Percentiles rank a stretch among this genome's conserved stretches.
These are phyloP conservation scores for Dendrothele bispora DNA, from an alignment of 768 basidiomycete genomes.

Conservation along the genomic window DNA sequence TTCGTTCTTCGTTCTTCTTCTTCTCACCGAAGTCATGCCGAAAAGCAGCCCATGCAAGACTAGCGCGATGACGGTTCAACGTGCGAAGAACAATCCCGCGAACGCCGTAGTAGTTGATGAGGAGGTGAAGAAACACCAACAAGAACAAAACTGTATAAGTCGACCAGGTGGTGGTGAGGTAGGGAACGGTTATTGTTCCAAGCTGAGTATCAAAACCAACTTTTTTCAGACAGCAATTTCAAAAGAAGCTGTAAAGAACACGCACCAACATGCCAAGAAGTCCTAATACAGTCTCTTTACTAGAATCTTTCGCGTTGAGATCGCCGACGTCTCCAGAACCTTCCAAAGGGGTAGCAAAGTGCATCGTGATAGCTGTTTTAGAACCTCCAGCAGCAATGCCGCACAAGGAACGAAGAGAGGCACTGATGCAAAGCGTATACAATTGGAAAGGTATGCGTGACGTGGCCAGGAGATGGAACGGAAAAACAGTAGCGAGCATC, in stretches of 20 bases:
- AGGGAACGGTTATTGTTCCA: conserved; percentile 59
- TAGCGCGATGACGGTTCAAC: conserved; percentile 59
- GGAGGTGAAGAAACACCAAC: conserved; percentile 54
- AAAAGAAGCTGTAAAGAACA: neutral
- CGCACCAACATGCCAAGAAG: conserved; percentile 68
- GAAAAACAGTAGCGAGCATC: conserved; percentile 14
- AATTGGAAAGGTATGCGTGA: conserved; percentile 41
- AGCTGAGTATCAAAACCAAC: conserved; percentile 34
- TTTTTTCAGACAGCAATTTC: neutral
- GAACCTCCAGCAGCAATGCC: conserved; percentile 67
- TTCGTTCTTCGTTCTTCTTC: too few species aligned
- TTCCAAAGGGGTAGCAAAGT: conserved; percentile 54
- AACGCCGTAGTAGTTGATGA: conserved; percentile 61
- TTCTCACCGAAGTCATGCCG: too few species aligned
- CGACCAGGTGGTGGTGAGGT: conserved; percentile 43
- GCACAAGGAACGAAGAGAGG: conserved; percentile 58
- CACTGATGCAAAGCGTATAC: conserved; percentile 55
- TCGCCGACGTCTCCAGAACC: conserved; percentile 68
- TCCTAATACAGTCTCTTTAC: conserved; percentile 69
- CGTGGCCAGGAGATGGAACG: conserved; percentile 36
- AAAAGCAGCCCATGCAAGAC: conserved; percentile 51
- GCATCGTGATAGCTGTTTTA: conserved; percentile 66
- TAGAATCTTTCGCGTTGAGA: conserved; percentile 70
- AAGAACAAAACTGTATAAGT: conserved; percentile 53
- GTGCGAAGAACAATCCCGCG: conserved; percentile 55